Evolutionary conservation across 23 red algal species (phyloP), one percentile per base, ranked within the genome.

Genomic region (Cyanidium caldarium): DNA sequence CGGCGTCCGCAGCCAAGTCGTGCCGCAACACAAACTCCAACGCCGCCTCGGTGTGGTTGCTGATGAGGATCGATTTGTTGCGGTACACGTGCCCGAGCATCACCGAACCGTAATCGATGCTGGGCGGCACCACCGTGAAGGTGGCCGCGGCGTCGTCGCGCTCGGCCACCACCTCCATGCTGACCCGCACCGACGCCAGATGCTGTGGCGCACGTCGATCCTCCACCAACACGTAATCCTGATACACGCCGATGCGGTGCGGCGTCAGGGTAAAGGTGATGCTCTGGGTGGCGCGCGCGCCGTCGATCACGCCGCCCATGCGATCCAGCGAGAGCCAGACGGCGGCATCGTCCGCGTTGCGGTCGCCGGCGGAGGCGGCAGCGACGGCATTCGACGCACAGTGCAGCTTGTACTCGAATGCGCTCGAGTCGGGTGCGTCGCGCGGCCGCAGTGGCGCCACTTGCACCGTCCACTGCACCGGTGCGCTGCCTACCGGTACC

Each of bases 121-220:
- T 28, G 31, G 28, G 34, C 33, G 46, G 70, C 14, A 34, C 37
- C 36, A 28, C 31, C 51, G 19, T 5, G 51, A 61, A 61, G 10
- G 31, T 61, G n/a, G 51, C 31, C 51, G 51, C 40, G 12, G 33
- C 70, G 1, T 56, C 34, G 7, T 42, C 42, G 14, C 46, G 41
- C 39, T 75, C 34, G 17, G 70, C 70, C 3, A 75, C 70, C 5
- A 75, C 70, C 38, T 75, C 45, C 70, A 75, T 75, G 28, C 58
- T 1, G 1, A 75, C 70, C 13, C 70, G 38, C 7, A 75, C 31
- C 1, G 43, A 36, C 0, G 58, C 34, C 34, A 75, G 36, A 19
- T 75, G n/a, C 31, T 34, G 37, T 61, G 70, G 70, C 34, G 46
- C 34, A 14, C 37, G 35, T 34, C 46, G 30, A 75, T 75, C 58